Base-by-base conservation (phyloP, 129 eudicot species). In the Deinandra increscens region DNA sequence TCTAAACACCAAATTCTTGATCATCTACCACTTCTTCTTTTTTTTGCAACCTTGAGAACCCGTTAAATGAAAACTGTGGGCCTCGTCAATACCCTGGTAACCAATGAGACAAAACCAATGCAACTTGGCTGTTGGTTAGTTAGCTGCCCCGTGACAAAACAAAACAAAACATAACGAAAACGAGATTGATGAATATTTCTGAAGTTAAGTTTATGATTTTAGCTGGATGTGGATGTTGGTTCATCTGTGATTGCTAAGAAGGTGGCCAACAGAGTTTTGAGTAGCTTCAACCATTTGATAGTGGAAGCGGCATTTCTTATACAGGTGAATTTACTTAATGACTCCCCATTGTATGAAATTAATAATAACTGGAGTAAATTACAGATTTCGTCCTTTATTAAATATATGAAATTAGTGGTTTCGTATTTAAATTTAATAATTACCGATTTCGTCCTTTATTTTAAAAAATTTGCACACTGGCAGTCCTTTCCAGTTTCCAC, bases 171-270 rank as follows among this genome's bases (percentile, higher is more conserved):
- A n/a, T n/a, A n/a, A n/a, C n/a, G n/a, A 17, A 43, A 45, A 60
- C 11, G 14, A 44, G 1, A 22, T 51, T 3, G 31, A 26, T 26
- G 31, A 1, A 3, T 51, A 14, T 34, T 6, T 53, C 50, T 56
- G 8, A 75, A 56, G 14, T 65, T 65, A 39, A 48, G 64, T 22
- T 20, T 49, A 29, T 59, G 49, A 38, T 69, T 69, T 8, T 49
- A 76, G 81, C 39, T 76, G 8, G 81, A 76, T 69, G 74, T 76
- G 31, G 81, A 76, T 61, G 81, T 76, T 76, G 81, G 81, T 38
- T 76, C 81, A 41, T 76, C 81, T 38, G 18, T 69, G 19, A 76
- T 76, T 34, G 81, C 81, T 11, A 76, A 76, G 38, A 76, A 70
- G 58, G 81, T 76, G 37, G 81, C 81, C 22, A 76, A 76, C 38